Conservation (phyloP, 1,284 basidiomycete genomes). For the Sporisorium exsertum region DNA sequence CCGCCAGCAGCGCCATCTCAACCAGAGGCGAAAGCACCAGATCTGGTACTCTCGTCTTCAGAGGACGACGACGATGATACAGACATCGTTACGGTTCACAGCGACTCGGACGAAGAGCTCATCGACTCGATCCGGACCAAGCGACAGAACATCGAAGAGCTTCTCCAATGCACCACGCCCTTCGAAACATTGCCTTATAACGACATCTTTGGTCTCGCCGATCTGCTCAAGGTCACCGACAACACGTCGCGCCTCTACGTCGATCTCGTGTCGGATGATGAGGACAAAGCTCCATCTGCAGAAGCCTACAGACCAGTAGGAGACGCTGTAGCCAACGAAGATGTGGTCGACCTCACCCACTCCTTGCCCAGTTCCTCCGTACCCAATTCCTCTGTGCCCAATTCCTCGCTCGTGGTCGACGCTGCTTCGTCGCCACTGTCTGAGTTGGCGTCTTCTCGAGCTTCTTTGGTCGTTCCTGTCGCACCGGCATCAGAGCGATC, state of each 20-base stretch:
- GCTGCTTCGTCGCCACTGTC: constrained; percentile 10
- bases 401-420: constrained; percentile 17
- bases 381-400: constrained; percentile 2
- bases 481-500: constrained; percentile 3
- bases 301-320: neutral
- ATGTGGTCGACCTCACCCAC: neutral
- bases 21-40: neutral
- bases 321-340: neutral
- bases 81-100: constrained; percentile 33
- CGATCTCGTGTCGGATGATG: constrained; percentile 44
- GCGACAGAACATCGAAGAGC: constrained; percentile 45
- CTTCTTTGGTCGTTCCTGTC: neutral
- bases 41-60: constrained; percentile 14
- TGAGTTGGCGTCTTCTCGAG: neutral
- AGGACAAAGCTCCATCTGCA: constrained; percentile 3
- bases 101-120: constrained; percentile 46
- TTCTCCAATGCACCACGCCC: constrained; percentile 32
- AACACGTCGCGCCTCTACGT: constrained; percentile 31
- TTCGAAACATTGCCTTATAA: constrained; percentile 49
- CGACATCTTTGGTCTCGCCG: constrained; percentile 44
- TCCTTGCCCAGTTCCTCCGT: constrained; percentile 3
- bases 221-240: constrained; percentile 29
- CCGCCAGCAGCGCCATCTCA: neutral
- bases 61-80: constrained; percentile 32
- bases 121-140: constrained; percentile 31